Base-by-base conservation (phyloP, 257 asterid species). In the Nicotiana undulata region DNA sequence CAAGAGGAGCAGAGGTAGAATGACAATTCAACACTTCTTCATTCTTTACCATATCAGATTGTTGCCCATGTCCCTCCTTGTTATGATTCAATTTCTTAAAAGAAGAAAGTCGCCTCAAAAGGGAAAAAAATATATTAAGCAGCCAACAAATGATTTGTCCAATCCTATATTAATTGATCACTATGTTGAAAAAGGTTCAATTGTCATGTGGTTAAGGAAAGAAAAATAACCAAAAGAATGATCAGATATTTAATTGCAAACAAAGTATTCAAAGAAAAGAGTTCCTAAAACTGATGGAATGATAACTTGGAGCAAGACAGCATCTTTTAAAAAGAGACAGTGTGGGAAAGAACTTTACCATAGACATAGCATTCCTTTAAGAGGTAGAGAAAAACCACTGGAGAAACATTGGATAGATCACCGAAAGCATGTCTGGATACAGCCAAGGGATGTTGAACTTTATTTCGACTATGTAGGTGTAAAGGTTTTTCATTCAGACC, bases 331-430 rank as follows among this genome's bases (percentile, higher is more conserved):
- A 24, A 79, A 64, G 37, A 60, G 32, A 56, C 12, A 75, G 34
- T 64, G 51, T 63, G 59, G 64, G n/a, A 67, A 28, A 63, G 66
- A 85, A 88, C 79, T 56, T 67, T 84, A 93, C 98, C 98, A 52
- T 82, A 82, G 81, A 82, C 76, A 88, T 96, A 96, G 83, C 97
- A 92, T 85, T 80, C 92, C 85, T 87, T 92, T 49, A 96, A 88
- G 79, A 96, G 97, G 87, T 89, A 88, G 84, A 94, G 78, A 86
- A 94, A 96, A 80, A 94, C 95, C 88, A 92, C 53, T 9, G 99
- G 98, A 58, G 97, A 86, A 86, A 92, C 94, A 87, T 86, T 92
- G 55, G 96, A 88, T 83, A 91, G 93, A 90, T 96, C 92, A 81
- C 83, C 88, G 85, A 88, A 91, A 37, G 94, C 90, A 84, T 94